Evolutionary conservation across 148 eudicot species (phyloP), one percentile per base, ranked within the genome.

Genomic region (Suaeda aralocaspica): DNA sequence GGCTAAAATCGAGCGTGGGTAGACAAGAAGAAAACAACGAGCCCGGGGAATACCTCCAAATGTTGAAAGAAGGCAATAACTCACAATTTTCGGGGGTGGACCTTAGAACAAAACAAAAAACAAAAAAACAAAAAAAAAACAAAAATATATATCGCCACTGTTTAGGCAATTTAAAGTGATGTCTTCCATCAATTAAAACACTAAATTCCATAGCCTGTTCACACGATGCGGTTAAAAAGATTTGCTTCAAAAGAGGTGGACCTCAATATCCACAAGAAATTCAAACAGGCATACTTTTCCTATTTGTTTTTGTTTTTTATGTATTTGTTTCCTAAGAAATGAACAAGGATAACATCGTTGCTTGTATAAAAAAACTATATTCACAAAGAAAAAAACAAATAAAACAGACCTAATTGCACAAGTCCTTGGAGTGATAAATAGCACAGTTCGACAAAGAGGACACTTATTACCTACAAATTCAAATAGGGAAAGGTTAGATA

Each of bases 371-470:
- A 51, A 8, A 28, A 22, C 4, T 11, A 49, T 3, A 25, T 24
- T 33, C 44, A 61, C 41, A 72, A 36, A 36, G 41, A 36, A 29
- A 42, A 41, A 14, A 53, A n/a, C 26, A 26, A 51, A 29, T 36
- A 60, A 12, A 67, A 73, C 86, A 68, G 57, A 92, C 98, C 98
- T 92, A 78, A 88, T 82, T 51, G 91, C 70, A 67, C 86, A 88
- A 41, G 98, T 82, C 80, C 90, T 81, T 36, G 96, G 89, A 74
- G 90, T 86, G 69, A 89, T 85, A 64, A 92, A 90, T 62, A 92
- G 79, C 65, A 92, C 89, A 28, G 98, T 92, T 41, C 98, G 88
- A 66, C 98, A 92, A 74, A 90, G 78, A 46, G 98, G 98, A 68
- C 98, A 92, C 74, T 86, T 82, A 70, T 92, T 92, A 76, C 92